These are phyloP conservation scores for Endocladia muricata DNA, from an alignment of 31 red algal species.

Conservation along the genomic window DNA sequence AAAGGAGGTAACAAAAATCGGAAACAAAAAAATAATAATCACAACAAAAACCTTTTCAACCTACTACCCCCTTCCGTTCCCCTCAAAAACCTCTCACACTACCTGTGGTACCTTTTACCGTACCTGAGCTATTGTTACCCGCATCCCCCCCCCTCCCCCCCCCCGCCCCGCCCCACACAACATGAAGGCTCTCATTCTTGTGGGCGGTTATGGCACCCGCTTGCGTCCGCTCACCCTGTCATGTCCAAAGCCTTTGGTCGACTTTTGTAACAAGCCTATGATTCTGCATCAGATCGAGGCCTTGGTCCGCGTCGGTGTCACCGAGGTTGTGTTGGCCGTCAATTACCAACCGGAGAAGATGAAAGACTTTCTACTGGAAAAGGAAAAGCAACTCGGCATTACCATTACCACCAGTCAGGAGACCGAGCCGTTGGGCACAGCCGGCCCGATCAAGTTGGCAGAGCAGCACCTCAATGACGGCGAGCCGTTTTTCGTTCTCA, in stretches of 20 bases:
- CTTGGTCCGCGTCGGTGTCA: slow-evolving; percentile 87
- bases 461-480: slow-evolving; percentile 90
- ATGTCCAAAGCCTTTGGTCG: slow-evolving; percentile 92
- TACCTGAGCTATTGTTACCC: no score
- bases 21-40: no score
- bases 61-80: no score
- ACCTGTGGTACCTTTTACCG: neutral
- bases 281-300: slow-evolving; percentile 99
- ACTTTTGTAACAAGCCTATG: slow-evolving; percentile 99
- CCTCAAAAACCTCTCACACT: neutral
- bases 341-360: slow-evolving; percentile 98
- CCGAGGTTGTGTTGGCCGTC: slow-evolving; percentile 95
- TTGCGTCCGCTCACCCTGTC: slow-evolving; percentile 95
- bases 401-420: slow-evolving; percentile 92
- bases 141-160: no score
- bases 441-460: slow-evolving; percentile 97
- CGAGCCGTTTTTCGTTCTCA: slow-evolving; percentile 98
- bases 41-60: no score
- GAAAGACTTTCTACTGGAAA: slow-evolving; percentile 72
- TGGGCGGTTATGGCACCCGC: slow-evolving; percentile 97
- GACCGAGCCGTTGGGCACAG: slow-evolving; percentile 90
- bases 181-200: slow-evolving; percentile 99
- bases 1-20: no score
- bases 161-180: neutral
- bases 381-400: slow-evolving; percentile 86